These are phyloP conservation scores for Kodamaea jinghongensis DNA, from an alignment of 805 yeast species.

Conservation along the genomic window DNA sequence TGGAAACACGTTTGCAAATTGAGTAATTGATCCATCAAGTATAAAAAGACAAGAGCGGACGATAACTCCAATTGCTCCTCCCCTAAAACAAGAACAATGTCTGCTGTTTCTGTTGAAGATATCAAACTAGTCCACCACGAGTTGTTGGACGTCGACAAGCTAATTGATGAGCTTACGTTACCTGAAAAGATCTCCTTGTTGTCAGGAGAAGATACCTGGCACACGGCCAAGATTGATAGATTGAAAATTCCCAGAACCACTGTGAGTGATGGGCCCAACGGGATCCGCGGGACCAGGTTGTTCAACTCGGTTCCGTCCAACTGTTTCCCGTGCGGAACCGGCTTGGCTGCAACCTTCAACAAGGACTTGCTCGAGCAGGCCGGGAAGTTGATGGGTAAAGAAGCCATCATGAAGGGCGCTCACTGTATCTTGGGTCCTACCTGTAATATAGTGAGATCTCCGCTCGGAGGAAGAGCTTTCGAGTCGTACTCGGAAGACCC, in stretches of 20 bases:
- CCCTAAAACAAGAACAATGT: no score
- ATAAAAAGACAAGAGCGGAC: no score
- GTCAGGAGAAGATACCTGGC: conserved; percentile 27
- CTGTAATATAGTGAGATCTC: conserved; percentile 53
- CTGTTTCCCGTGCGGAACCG: conserved; percentile 63
- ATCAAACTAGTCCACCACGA: no score
- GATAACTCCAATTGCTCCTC: no score
- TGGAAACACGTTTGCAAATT: no score
- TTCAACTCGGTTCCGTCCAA: conserved; percentile 53
- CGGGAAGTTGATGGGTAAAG: conserved; percentile 52
- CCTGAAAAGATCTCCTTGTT: conserved; percentile 35
- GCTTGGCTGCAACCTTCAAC: conserved; percentile 55
- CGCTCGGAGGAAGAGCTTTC: conserved; percentile 61
- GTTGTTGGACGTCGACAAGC: conserved; percentile 26
- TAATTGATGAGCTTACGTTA: conserved; percentile 30
- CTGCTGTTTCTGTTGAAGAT: no score
- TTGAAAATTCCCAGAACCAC: conserved; percentile 16
- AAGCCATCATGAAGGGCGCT: conserved; percentile 53
- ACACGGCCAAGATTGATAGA: conserved; percentile 15
- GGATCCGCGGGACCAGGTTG: conserved; percentile 57
- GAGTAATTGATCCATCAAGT: no score
- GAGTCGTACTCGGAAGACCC: conserved; percentile 67
- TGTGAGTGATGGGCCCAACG: conserved; percentile 59
- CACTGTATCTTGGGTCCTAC: conserved; percentile 49
- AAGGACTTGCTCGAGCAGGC: conserved; percentile 46